These are phyloP conservation scores for Dictyostelium discoideum DNA, from an alignment of 78 protist genomes.

Conservation along the genomic window dicty_2.7 NC_007088.5:2815501-2816000, in stretches of 20 bases:
- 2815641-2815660: no score
- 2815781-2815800: slow-evolving; percentile 35
- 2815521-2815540: slow-evolving; percentile 52
- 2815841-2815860: slow-evolving; percentile 26
- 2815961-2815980: slow-evolving; percentile 29
- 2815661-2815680: slow-evolving; percentile 31
- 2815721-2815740: slow-evolving; percentile 67
- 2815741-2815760: slow-evolving; percentile 13
- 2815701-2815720: slow-evolving; percentile 46
- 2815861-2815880: not conserved
- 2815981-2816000: not conserved
- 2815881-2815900: not conserved
- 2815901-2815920: slow-evolving; percentile 24
- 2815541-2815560: slow-evolving; percentile 47
- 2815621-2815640: no score
- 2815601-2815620: slow-evolving; percentile 40
- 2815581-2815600: slow-evolving; percentile 58
- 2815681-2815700: slow-evolving; percentile 53
- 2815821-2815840: not conserved
- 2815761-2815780: slow-evolving; percentile 56
- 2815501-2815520: slow-evolving; percentile 57
- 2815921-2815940: slow-evolving; percentile 12
- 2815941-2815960: not conserved
- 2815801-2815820: not conserved
- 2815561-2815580: slow-evolving; percentile 57